Evolutionary conservation across 768 basidiomycete genomes (phyloP).

Genomic region (Amanita rimosa): DNA sequence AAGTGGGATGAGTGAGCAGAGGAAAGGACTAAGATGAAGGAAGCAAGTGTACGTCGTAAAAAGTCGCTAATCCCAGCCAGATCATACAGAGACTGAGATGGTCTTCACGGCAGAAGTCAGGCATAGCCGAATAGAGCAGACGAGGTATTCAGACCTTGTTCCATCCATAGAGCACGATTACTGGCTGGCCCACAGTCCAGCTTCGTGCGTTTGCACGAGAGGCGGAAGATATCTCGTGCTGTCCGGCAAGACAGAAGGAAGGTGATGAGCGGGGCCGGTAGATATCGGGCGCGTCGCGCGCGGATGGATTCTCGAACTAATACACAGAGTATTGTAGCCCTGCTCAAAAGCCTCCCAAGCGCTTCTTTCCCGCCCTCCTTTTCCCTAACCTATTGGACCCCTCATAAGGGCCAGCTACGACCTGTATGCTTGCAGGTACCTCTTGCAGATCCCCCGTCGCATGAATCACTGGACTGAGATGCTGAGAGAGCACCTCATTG

Average conservation of each 20-base stretch:
- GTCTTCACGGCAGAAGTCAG: conserved; percentile 25
- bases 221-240: conserved; percentile 9
- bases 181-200: conserved; percentile 60
- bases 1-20: conserved; percentile 4
- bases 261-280: conserved; percentile 6
- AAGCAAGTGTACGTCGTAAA: conserved; percentile 44
- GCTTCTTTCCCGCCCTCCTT: conserved; percentile 54
- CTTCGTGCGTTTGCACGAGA: conserved; percentile 60
- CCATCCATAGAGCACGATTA: conserved; percentile 70
- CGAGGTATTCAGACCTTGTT: conserved; percentile 34
- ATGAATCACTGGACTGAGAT: not conserved
- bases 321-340: not conserved
- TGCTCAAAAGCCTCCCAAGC: conserved; percentile 62
- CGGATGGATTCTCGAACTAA: not conserved
- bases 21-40: conserved; percentile 6
- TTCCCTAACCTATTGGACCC: conserved; percentile 39
- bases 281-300: conserved; percentile 3
- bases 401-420: conserved; percentile 61
- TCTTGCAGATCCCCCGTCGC: conserved; percentile 23
- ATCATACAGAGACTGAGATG: conserved; percentile 50
- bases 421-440: conserved; percentile 52
- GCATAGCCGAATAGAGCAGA: not conserved
- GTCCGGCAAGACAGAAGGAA: conserved; percentile 7
- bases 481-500: not conserved
- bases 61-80: conserved; percentile 48